Percentiles rank a stretch among this genome's conserved stretches.
Evolutionary conservation across 2,329 filamentous ascomycete species (phyloP).

Genomic region (Rutstroemia sp.): DNA sequence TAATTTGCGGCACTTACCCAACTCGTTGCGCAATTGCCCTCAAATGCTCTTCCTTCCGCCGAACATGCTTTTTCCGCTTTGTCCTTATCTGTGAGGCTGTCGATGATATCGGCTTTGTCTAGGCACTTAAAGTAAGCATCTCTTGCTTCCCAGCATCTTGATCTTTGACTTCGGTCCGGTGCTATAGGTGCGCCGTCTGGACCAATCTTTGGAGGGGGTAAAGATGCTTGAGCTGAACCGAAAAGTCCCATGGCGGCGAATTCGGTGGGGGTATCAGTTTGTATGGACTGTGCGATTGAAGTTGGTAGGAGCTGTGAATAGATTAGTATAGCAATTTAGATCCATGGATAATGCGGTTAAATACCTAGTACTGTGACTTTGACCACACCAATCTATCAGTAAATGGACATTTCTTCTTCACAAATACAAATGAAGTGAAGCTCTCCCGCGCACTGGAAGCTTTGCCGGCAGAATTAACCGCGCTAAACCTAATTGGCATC

Average conservation of each 20-base stretch:
- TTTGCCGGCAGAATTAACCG: background rate
- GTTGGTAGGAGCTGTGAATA: background rate
- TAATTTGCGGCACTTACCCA: conserved; percentile 60
- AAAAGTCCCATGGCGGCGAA: conserved; percentile 42
- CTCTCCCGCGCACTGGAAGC: background rate
- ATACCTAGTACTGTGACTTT: too few relatives aligned
- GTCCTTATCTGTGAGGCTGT: conserved; percentile 54
- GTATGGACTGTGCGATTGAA: background rate
- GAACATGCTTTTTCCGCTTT: conserved; percentile 51
- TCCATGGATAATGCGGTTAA: too few relatives aligned
- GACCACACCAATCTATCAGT: too few relatives aligned
- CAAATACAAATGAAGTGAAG: too few relatives aligned
- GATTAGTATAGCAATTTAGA: background rate
- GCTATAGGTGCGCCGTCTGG: conserved; percentile 61
- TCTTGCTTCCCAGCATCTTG: conserved; percentile 81
- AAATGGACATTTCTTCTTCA: too few relatives aligned
- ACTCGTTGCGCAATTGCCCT: conserved; percentile 76
- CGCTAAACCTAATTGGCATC: background rate
- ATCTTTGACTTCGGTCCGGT: conserved; percentile 76
- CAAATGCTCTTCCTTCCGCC: conserved; percentile 58
- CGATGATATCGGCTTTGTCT: conserved; percentile 72
- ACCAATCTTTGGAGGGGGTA: conserved; percentile 37
- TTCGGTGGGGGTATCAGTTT: background rate
- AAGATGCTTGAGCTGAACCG: conserved; percentile 28
- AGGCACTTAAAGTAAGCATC: conserved; percentile 86